Base-by-base conservation (phyloP, 768 basidiomycete genomes). In the Boletus barrowsii region DNA sequence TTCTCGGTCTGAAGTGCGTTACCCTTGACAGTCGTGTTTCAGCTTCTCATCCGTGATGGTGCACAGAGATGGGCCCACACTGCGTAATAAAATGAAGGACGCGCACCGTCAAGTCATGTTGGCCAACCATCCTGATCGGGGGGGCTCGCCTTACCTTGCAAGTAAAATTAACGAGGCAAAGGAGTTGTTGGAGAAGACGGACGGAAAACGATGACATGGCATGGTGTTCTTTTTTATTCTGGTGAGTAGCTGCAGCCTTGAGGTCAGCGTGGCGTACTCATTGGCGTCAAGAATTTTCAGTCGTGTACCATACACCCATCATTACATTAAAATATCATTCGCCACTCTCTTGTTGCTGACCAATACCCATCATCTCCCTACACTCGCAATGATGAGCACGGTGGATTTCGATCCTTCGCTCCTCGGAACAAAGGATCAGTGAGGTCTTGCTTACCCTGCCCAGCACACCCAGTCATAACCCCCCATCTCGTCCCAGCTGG, bases 141-240 rank as follows among this genome's bases (percentile, higher is more conserved):
- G 97, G 33, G 97, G 97, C 30, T 91, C 94, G n/a, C 97, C 97
- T 8, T 99, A 98, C 72, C 75, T 98, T 47, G 95, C 97, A 13
- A 94, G 93, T 65, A 98, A 99, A 80, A 96, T 98, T 58, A 99
- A 99, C 72, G 97, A 99, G 68, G 97, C 96, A 0, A 98, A 97
- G 69, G 96, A 93, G 64, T 60, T 96, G 53, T 71, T 97, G 44
- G 94, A 97, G 33, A 91, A 88, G 69, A 79, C 79, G n/a, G 85
- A 87, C 47, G 79, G 80, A 49, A 81, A 76, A 61, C 70, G 69
- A 54, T 70, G 54, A 61, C 45, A 10, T 24, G 39, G 36, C 33
- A 32, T 22, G 22, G 3, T 22, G 22, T 24, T 32, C 17, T 46
- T 51, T 43, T 54, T 62, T 14, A 47, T 47, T 48, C 22, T 36